Conservation (phyloP, 2,329 filamentous ascomycete genomes). For the Stylonectria norvegica region DNA sequence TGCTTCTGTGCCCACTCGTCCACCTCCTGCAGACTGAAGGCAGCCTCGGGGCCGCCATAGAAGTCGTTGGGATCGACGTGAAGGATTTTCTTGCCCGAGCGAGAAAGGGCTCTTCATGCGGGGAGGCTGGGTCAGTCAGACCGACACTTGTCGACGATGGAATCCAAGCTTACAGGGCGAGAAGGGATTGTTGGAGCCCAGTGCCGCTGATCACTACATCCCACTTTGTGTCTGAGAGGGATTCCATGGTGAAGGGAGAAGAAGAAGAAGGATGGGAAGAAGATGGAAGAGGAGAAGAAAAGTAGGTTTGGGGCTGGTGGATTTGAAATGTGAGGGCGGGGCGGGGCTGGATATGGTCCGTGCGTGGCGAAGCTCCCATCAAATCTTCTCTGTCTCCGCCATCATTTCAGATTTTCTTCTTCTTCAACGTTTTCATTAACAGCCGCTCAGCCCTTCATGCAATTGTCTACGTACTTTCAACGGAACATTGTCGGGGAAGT, state of each 20-base stretch:
- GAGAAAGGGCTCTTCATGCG: constrained; percentile 75
- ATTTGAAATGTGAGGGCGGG: constrained; percentile 24
- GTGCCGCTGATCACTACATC: constrained; percentile 78
- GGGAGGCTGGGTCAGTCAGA: constrained; percentile 32
- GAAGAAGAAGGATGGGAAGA: constrained; percentile 16
- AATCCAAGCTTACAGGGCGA: constrained; percentile 65
- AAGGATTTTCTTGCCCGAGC: constrained; percentile 85
- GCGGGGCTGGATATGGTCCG: constrained; percentile 22
- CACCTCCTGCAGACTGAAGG: constrained; percentile 77
- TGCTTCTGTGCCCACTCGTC: constrained; percentile 64
- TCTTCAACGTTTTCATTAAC: constrained; percentile 18
- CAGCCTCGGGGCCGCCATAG: constrained; percentile 84
- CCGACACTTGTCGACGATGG: constrained; percentile 29
- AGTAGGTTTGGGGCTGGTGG: constrained; percentile 11
- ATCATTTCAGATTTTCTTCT: constrained; percentile 26
- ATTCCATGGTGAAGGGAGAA: constrained; percentile 58
- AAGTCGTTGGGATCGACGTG: constrained; percentile 85
- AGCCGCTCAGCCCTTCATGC: constrained; percentile 31
- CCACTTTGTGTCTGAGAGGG: constrained; percentile 70
- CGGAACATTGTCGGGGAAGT: constrained; percentile 38
- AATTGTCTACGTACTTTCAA: constrained; percentile 27
- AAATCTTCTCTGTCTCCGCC: constrained; percentile 5
- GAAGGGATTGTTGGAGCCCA: constrained; percentile 72
- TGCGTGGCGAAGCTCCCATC: constrained; percentile 9
- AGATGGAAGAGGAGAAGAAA: constrained; percentile 11